A percentile compares a stretch with the other conserved stretches of the same genome.
Evolutionary conservation across 345 rosid species (phyloP).

Genomic region (Kandelia obovata): DNA sequence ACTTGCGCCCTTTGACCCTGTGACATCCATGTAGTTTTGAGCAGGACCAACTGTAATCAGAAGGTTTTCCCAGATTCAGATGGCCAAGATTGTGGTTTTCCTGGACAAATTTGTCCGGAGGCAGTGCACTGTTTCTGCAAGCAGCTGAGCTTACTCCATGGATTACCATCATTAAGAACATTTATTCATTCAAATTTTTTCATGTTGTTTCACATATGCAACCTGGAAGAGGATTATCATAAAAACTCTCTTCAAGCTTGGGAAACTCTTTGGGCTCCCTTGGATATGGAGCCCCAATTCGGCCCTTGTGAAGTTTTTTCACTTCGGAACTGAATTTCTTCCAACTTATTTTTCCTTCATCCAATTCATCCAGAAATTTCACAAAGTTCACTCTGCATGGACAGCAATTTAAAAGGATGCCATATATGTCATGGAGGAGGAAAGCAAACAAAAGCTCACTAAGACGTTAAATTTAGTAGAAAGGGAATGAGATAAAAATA

Average conservation of each 20-base stretch:
- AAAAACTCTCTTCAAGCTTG: slow-evolving; percentile 87
- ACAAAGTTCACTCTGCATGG: slow-evolving; percentile 77
- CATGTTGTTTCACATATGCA: slow-evolving; percentile 58
- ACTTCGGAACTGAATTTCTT: slow-evolving; percentile 79
- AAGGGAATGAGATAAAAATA: background rate
- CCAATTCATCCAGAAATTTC: slow-evolving; percentile 69
- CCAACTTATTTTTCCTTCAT: slow-evolving; percentile 77
- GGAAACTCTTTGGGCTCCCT: slow-evolving; percentile 81
- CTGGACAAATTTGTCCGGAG: slow-evolving; percentile 4
- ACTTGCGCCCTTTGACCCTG: background rate
- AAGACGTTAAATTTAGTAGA: background rate
- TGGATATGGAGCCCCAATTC: slow-evolving; percentile 64
- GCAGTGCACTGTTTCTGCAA: slow-evolving; percentile 8
- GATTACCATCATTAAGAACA: background rate
- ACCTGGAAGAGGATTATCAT: slow-evolving; percentile 85
- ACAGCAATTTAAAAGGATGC: slow-evolving; percentile 2
- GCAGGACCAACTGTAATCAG: slow-evolving; percentile 4
- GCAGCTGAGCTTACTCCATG: slow-evolving; percentile 9
- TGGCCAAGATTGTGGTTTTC: background rate
- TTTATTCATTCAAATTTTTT: slow-evolving; percentile 1
- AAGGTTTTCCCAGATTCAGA: background rate
- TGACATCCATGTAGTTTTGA: background rate
- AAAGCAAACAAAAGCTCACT: background rate
- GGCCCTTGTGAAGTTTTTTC: slow-evolving; percentile 69
- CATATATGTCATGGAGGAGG: background rate